phyloP scores from a whole-genome alignment of 2,329 filamentous ascomycete genomes.

The Beauveria bassiana region DNA sequence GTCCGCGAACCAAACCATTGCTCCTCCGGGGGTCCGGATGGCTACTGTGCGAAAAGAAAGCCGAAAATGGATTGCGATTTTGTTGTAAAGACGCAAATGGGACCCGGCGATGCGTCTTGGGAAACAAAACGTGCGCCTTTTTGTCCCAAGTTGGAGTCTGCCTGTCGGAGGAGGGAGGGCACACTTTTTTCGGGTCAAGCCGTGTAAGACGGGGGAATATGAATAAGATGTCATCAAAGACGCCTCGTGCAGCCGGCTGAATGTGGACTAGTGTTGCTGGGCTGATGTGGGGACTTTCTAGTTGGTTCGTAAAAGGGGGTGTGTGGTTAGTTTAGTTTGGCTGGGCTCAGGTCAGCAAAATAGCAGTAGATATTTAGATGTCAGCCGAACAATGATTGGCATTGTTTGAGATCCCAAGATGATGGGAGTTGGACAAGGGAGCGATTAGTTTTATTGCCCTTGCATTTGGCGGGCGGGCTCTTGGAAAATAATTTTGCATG shows the following conservation, averaged over 20 bases:
- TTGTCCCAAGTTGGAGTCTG: too few species aligned
- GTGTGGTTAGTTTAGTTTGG: not conserved
- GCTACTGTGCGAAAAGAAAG: too few species aligned
- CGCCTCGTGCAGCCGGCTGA: not conserved
- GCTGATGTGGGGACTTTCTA: not conserved
- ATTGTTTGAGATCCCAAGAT: too few species aligned
- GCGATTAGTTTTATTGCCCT: too few species aligned
- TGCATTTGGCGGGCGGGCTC: too few species aligned
- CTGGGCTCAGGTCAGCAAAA: not conserved
- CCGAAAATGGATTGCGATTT: too few species aligned
- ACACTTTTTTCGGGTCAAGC: not conserved
- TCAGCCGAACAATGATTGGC: not conserved
- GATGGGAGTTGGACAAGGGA: too few species aligned
- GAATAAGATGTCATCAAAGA: not conserved
- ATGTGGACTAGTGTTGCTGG: not conserved
- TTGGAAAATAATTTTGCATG: not conserved
- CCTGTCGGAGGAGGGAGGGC: too few species aligned
- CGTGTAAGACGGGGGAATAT: constrained; percentile 4
- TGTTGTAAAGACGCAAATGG: too few species aligned
- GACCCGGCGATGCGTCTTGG: not conserved
- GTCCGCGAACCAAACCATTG: too few species aligned
- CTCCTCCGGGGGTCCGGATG: too few species aligned
- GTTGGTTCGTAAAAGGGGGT: not conserved
- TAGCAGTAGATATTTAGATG: not conserved
- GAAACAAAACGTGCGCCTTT: too few species aligned